Evolutionary conservation across 306 rosid genomes (phyloP).

Genomic region (Vicia villosa): DNA sequence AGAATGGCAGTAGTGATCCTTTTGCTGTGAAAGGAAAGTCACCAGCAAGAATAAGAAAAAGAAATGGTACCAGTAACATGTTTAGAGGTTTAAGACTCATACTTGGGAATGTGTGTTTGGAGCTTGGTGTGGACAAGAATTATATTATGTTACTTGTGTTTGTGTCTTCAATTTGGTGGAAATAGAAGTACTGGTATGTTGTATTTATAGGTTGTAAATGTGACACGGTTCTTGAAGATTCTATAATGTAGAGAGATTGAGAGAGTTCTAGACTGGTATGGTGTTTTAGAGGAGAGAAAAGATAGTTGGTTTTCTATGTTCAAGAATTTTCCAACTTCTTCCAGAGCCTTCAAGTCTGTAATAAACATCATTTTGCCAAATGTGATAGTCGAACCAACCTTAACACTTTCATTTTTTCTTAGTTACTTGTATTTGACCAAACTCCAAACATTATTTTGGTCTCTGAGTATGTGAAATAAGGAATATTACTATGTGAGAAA

Average conservation of each 20-base stretch:
- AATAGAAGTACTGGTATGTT: background rate
- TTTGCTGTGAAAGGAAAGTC: conserved; percentile 36
- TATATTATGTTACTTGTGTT: background rate
- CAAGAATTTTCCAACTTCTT: conserved; percentile 40
- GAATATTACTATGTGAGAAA: no score
- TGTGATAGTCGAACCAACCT: background rate
- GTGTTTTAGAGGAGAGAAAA: background rate
- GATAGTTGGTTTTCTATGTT: background rate
- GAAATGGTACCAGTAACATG: background rate
- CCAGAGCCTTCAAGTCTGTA: conserved; percentile 40
- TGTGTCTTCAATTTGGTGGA: background rate
- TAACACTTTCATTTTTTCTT: no score
- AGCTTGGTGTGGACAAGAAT: background rate
- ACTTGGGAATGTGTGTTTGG: background rate
- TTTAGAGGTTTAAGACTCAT: conserved; percentile 38
- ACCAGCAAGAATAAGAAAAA: conserved; percentile 30
- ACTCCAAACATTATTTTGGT: no score
- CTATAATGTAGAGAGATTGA: conserved; percentile 25
- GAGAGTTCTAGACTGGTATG: conserved; percentile 47
- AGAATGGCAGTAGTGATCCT: conserved; percentile 55
- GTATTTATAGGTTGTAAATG: conserved; percentile 28
- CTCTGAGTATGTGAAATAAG: no score
- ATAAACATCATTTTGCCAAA: background rate
- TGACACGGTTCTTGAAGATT: conserved; percentile 41
- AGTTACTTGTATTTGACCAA: no score